Conservation (phyloP, 352 stramenopile genomes). For the Phytophthora pini region DNA sequence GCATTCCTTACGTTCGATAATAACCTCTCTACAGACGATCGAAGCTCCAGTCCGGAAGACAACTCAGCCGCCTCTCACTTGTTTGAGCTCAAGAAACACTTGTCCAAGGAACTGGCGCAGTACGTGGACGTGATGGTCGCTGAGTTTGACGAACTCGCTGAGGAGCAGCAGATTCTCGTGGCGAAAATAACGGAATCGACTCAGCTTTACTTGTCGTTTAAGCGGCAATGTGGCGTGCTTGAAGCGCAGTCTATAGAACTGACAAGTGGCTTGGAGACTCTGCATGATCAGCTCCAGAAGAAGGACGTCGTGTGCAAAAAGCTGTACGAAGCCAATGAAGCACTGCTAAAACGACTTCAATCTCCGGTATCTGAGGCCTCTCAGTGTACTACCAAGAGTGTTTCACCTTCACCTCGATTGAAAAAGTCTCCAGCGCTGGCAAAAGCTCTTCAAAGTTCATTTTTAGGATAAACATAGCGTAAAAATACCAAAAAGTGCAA, state of each 20-base stretch:
- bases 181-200: slow-evolving; percentile 67
- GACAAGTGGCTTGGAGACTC: slow-evolving; percentile 32
- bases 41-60: slow-evolving; percentile 13
- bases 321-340: slow-evolving; percentile 70
- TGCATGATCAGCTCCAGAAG: slow-evolving; percentile 50
- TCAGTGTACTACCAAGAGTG: slow-evolving; percentile 4
- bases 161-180: slow-evolving; percentile 63
- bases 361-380: slow-evolving; percentile 19
- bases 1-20: slow-evolving; percentile 42
- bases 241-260: slow-evolving; percentile 48
- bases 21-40: slow-evolving; percentile 9
- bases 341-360: slow-evolving; percentile 54
- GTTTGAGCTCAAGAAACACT: slow-evolving; percentile 48
- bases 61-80: slow-evolving; percentile 38
- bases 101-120: slow-evolving; percentile 55
- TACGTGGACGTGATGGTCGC: slow-evolving; percentile 52
- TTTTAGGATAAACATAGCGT: slow-evolving; percentile 11
- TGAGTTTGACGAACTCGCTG: slow-evolving; percentile 66
- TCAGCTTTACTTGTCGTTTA: slow-evolving; percentile 64
- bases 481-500: slow-evolving; percentile 30
- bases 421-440: slow-evolving; percentile 6
- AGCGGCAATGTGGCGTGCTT: slow-evolving; percentile 53
- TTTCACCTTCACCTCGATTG: slow-evolving; percentile 1
- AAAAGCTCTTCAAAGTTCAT: slow-evolving; percentile 8
- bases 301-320: slow-evolving; percentile 70